A percentile compares a stretch with the other conserved stretches of the same genome.
phyloP scores from a whole-genome alignment of 2,329 filamentous ascomycete species.

The Ophiostoma novo-ulmi region DNA sequence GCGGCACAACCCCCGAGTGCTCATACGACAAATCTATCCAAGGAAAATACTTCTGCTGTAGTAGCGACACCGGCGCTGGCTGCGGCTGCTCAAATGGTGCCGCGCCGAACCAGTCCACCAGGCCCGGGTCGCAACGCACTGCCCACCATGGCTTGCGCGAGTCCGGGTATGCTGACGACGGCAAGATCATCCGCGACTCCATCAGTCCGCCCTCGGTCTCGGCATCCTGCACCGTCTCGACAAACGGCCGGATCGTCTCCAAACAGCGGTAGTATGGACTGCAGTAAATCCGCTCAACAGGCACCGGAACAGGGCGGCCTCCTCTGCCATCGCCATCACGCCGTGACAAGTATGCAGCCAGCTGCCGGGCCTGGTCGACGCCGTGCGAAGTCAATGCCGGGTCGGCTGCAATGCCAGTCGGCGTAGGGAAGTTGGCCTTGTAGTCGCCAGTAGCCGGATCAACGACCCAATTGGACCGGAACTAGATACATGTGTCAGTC shows the following conservation, averaged over 20 bases:
- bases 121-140: slow-evolving; percentile 53
- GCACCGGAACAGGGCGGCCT: slow-evolving; percentile 43
- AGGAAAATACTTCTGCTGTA: slow-evolving; percentile 64
- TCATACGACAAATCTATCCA: slow-evolving; percentile 51
- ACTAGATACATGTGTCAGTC: slow-evolving; percentile 48
- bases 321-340: neutral
- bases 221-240: slow-evolving; percentile 32
- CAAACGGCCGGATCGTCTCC: slow-evolving; percentile 71
- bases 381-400: slow-evolving; percentile 84
- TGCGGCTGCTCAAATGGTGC: slow-evolving; percentile 75
- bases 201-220: slow-evolving; percentile 11
- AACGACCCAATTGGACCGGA: slow-evolving; percentile 85
- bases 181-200: neutral
- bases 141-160: slow-evolving; percentile 30
- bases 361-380: slow-evolving; percentile 73
- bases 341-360: slow-evolving; percentile 58
- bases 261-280: slow-evolving; percentile 84
- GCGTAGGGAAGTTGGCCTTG: slow-evolving; percentile 64
- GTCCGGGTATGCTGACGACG: neutral
- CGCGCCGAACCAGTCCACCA: slow-evolving; percentile 86
- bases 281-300: slow-evolving; percentile 72
- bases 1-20: slow-evolving; percentile 61
- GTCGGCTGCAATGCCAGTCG: slow-evolving; percentile 83
- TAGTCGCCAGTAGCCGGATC: slow-evolving; percentile 77
- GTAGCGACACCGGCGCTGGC: slow-evolving; percentile 58